A percentile compares a stretch with the other conserved stretches of the same genome.
phyloP scores from a whole-genome alignment of 1,139 yeast genomes.

The Blastobotrys arbuscula region DNA sequence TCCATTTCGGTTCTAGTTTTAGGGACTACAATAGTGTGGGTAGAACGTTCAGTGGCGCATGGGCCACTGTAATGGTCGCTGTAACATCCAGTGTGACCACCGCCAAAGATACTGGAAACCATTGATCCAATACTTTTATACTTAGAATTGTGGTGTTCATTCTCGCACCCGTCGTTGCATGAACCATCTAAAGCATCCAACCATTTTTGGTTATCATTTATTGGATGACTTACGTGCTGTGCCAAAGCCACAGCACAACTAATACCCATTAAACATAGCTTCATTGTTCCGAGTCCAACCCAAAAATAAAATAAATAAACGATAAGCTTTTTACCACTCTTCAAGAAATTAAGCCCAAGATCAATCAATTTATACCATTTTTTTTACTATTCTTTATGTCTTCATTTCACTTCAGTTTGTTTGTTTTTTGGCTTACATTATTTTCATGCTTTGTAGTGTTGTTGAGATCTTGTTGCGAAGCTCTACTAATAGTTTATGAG shows the following conservation, averaged over 20 bases:
- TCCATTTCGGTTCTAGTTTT: background rate
- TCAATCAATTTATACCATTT: too few relatives aligned
- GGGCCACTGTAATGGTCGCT: too few relatives aligned
- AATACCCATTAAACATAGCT: background rate
- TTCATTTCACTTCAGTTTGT: too few relatives aligned
- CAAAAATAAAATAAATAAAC: background rate
- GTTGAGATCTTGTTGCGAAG: too few relatives aligned
- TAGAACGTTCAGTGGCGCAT: background rate
- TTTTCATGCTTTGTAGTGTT: too few relatives aligned
- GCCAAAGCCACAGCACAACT: background rate
- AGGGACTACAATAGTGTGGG: background rate
- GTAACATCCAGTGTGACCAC: too few relatives aligned
- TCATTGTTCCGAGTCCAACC: background rate
- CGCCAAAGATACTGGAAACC: background rate
- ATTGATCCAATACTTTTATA: background rate
- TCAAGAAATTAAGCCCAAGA: too few relatives aligned
- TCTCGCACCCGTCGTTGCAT: background rate
- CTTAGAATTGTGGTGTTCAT: background rate
- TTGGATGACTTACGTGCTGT: background rate
- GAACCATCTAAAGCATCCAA: background rate
- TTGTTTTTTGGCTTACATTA: too few relatives aligned
- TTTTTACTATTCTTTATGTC: too few relatives aligned
- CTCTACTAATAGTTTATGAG: too few relatives aligned
- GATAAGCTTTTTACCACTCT: too few relatives aligned
- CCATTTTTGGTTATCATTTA: background rate